Base-by-base conservation (phyloP, 352 stramenopile genomes). In the Aphanomyces cochlioides region DNA sequence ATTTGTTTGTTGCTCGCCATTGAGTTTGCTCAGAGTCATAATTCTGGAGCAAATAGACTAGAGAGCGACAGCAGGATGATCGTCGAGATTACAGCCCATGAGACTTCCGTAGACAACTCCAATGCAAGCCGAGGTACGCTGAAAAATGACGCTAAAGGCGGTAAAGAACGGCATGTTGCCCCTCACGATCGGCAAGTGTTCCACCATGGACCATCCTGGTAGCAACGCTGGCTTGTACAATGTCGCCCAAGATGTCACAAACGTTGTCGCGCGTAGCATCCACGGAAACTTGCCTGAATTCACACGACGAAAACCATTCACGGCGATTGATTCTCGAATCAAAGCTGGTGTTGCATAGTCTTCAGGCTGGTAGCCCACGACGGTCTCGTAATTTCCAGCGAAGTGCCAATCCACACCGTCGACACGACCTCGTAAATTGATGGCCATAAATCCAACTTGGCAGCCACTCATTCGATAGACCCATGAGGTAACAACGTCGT, bases 311-410 rank as follows among this genome's bases (percentile, higher is more conserved):
- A 38, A 58, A 12, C n/a, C n/a, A 7, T n/a, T 37, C 7, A 10
- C 10, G 17, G 19, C 17, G 5, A 83, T 56, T 3, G 77, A 80
- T 21, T 72, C 40, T 64, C 73, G 71, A 56, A 85, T 77, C 48
- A 80, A 38, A 38, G 64, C n/a, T n/a, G 77, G 75, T 53, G 60
- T 74, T 19, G 66, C 56, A 60, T 78, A 85, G 66, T 85, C 79
- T 6, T 67, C n/a, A 50, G 45, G 45, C 7, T 69, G 74, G 47
- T 80, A 80, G 0, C 73, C 72, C 56, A 82, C 74, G 10, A 74
- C 67, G 56, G 73, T 79, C 48, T 72, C 57, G 66, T 83, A 82
- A 57, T 81, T 82, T 3, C 77, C 78, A 48, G 69, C 78, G 58
- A 79, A 58, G 45, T 73, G 37, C 13, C 79, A 69, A 12, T 50